phyloP scores from a whole-genome alignment of 129 eudicot species.

The Apium graveolens region DNA sequence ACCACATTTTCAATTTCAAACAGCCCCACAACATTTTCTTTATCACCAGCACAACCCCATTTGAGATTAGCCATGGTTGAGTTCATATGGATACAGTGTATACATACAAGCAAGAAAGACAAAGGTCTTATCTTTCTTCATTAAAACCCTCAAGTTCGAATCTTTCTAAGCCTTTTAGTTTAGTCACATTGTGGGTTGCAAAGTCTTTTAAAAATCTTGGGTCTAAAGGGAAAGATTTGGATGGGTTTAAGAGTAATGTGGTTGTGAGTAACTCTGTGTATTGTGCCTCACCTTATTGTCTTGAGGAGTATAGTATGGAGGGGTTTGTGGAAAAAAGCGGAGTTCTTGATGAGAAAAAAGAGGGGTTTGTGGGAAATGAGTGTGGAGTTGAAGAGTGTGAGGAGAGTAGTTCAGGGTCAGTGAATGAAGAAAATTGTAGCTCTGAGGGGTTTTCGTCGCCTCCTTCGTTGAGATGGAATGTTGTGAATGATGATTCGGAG shows the following conservation, averaged over 20 bases:
- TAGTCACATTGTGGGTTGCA: constrained; percentile 24
- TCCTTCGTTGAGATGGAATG: constrained; percentile 32
- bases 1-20: background rate
- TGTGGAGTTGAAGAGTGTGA: constrained; percentile 25
- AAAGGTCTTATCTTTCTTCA: constrained; percentile 18
- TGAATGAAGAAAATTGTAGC: constrained; percentile 42
- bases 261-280: constrained; percentile 57
- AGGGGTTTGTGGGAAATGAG: constrained; percentile 21
- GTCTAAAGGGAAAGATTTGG: constrained; percentile 8
- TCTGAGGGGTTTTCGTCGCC: constrained; percentile 43
- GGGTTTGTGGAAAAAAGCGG: constrained; percentile 19
- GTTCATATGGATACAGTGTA: constrained; percentile 29
- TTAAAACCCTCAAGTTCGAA: constrained; percentile 17
- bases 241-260: constrained; percentile 41
- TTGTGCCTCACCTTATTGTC: constrained; percentile 36
- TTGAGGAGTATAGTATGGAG: constrained; percentile 32
- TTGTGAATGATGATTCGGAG: constrained; percentile 18
- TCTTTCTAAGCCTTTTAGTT: constrained; percentile 13
- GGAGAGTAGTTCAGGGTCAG: constrained; percentile 42
- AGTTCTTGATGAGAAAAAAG: constrained; percentile 13
- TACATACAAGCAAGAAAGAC: constrained; percentile 18
- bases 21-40: background rate
- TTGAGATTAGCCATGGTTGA: constrained; percentile 25
- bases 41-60: constrained; percentile 15
- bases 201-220: constrained; percentile 19